A percentile compares a stretch with the other conserved stretches of the same genome.
These are phyloP conservation scores for Pterulicium gracile DNA, from an alignment of 1,284 basidiomycete species.

Conservation along the genomic window DNA sequence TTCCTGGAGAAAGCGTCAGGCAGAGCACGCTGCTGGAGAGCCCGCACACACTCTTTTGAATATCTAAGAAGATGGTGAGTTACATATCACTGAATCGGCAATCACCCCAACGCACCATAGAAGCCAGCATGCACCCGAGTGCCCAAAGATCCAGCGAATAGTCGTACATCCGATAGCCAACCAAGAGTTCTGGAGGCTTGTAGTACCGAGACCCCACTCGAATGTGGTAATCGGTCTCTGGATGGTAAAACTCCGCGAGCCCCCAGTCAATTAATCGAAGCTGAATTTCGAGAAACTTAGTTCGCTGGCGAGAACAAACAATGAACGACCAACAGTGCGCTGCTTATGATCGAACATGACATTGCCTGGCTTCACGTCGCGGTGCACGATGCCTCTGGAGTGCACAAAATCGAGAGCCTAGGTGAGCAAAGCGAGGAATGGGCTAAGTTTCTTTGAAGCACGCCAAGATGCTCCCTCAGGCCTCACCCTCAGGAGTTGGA, in stretches of 20 bases:
- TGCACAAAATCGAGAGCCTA: slow-evolving; percentile 84
- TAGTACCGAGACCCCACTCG: slow-evolving; percentile 87
- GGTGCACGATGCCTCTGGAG: slow-evolving; percentile 83
- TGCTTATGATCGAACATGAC: slow-evolving; percentile 85
- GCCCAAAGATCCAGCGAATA: slow-evolving; percentile 85
- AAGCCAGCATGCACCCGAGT: slow-evolving; percentile 82
- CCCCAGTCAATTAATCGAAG: slow-evolving; percentile 88
- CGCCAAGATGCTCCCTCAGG: too few relatives aligned
- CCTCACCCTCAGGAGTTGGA: slow-evolving; percentile 71
- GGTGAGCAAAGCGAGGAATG: background rate
- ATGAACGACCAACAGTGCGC: slow-evolving; percentile 45
- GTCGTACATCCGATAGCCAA: slow-evolving; percentile 82
- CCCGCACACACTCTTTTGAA: slow-evolving; percentile 50
- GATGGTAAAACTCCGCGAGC: slow-evolving; percentile 87
- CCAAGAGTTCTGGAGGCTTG: slow-evolving; percentile 82
- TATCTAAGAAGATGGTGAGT: slow-evolving; percentile 12
- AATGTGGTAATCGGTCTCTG: slow-evolving; percentile 79
- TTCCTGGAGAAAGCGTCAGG: slow-evolving; percentile 27
- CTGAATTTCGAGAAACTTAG: slow-evolving; percentile 21
- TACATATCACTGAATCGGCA: background rate
- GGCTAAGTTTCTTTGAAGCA: background rate
- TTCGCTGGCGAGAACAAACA: slow-evolving; percentile 3
- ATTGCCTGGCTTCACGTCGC: slow-evolving; percentile 87
- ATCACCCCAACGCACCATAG: slow-evolving; percentile 46
- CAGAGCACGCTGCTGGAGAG: background rate